Evolutionary conservation across 768 basidiomycete species (phyloP), one percentile per base, ranked within the genome.

Genomic region (Boletus subparvulus): DNA sequence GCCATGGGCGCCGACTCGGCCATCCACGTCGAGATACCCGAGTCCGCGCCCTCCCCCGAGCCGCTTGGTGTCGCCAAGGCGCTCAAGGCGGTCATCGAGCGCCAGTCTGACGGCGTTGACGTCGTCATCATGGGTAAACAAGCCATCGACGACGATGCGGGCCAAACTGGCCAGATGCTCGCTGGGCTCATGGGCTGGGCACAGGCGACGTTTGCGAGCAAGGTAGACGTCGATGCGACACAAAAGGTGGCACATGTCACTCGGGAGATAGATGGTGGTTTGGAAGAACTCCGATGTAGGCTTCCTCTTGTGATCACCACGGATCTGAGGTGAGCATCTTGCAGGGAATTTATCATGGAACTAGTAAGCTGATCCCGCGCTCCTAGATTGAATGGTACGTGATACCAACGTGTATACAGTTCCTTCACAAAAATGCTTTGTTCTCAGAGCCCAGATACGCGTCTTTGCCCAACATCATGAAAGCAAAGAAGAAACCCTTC

Each of bases 401-500:
- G 11, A 28, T 17, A 37, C 44, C 7, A 11, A 50, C 9, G 28
- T 47, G 10, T 24, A 32, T 37, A 10, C 32, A 4, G 42, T 42
- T 37, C 21, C 21, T 35, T 55, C 14, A 49, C 21, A 32, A n/a
- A n/a, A 41, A 26, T 14, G 13, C 11, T 56, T 49, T 40, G 42
- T 52, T 52, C 47, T 17, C 67, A 94, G 95, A 96, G 72, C 96
- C 96, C 0, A 88, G 96, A 63, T 99, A 97, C 67, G 97, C 97
- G 0, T 94, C 95, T n/a, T 73, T 99, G 57, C 93, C 94, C 4
- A 94, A 93, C 64, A 96, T 96, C 73, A 96, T 96, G 92, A 95
- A 96, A 74, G 97, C 97, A n/a, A 98, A 98, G 82, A 99, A 98
- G 82, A 99, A 99, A 77, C 87, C 90, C 14, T 74, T 98, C 42